These are phyloP conservation scores for Auricularia heimuer DNA, from an alignment of 768 basidiomycete species.

Conservation along the genomic window DNA sequence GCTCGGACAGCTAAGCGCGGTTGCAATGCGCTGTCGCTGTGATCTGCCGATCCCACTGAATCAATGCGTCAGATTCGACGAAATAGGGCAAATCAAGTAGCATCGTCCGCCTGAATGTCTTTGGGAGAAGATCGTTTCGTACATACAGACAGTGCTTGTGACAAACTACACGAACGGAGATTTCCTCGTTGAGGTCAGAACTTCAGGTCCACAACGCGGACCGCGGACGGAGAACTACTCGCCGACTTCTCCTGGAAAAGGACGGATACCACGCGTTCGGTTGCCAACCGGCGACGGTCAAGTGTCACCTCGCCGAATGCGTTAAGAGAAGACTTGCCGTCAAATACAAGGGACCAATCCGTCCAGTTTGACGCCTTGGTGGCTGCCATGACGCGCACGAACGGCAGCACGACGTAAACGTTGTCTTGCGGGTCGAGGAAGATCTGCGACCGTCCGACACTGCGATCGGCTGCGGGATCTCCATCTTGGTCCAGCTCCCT, in stretches of 20 bases:
- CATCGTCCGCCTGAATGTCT: too few species aligned
- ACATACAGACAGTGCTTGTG: not conserved
- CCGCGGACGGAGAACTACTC: conserved; percentile 1
- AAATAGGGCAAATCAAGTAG: too few species aligned
- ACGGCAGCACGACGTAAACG: conserved; percentile 7
- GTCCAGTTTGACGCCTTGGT: conserved; percentile 3
- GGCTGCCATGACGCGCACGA: conserved; percentile 2
- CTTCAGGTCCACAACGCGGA: not conserved
- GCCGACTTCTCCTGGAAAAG: not conserved
- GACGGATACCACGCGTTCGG: not conserved
- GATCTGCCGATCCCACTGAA: too few species aligned
- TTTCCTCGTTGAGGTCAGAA: not conserved
- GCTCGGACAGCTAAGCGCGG: too few species aligned
- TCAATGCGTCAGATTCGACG: too few species aligned
- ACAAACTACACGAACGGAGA: not conserved
- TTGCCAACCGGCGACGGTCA: not conserved
- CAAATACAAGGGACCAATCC: conserved; percentile 5
- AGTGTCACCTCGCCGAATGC: conserved; percentile 4
- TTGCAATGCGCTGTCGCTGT: too few species aligned
- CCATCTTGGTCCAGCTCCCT: conserved; percentile 4
- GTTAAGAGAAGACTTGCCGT: conserved; percentile 1
- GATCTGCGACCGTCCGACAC: conserved; percentile 8
- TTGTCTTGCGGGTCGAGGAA: conserved; percentile 8
- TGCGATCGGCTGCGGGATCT: conserved; percentile 4
- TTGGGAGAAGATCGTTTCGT: not conserved